Evolutionary conservation across 2,329 filamentous ascomycete genomes (phyloP).

Genomic region (Pseudomassariella vexata): DNA sequence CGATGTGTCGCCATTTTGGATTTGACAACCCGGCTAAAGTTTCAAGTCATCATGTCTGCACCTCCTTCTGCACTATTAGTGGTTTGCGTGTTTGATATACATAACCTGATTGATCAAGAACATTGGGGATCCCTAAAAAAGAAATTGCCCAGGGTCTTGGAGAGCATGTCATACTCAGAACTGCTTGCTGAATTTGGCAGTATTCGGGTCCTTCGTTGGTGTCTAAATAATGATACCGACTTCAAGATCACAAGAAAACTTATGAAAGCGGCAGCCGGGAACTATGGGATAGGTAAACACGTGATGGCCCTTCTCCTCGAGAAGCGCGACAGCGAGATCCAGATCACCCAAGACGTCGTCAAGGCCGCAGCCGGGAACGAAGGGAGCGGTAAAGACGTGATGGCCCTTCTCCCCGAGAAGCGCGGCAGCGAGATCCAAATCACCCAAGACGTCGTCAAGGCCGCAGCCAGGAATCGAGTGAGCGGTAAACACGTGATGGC

Average conservation of each 20-base stretch:
- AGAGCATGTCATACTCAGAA: too few species aligned
- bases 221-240: too few species aligned
- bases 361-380: slow-evolving; percentile 1
- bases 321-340: not conserved
- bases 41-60: too few species aligned
- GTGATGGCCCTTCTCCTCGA: slow-evolving; percentile 4
- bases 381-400: not conserved
- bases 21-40: too few species aligned
- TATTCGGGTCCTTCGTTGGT: too few species aligned
- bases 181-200: too few species aligned
- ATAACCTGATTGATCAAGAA: too few species aligned
- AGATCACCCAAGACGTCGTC: slow-evolving; percentile 1
- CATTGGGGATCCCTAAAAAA: too few species aligned
- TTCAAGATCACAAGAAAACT: not conserved
- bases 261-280: not conserved
- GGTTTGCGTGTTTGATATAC: too few species aligned
- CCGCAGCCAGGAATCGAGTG: not conserved
- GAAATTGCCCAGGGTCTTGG: too few species aligned
- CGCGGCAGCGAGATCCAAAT: slow-evolving; percentile 1
- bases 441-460: not conserved
- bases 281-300: not conserved
- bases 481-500: slow-evolving; percentile 2
- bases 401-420: not conserved
- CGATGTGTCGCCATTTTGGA: too few species aligned
- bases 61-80: too few species aligned